Evolutionary conservation across 306 rosid genomes (phyloP).

Genomic region (Argentina anserina): DNA sequence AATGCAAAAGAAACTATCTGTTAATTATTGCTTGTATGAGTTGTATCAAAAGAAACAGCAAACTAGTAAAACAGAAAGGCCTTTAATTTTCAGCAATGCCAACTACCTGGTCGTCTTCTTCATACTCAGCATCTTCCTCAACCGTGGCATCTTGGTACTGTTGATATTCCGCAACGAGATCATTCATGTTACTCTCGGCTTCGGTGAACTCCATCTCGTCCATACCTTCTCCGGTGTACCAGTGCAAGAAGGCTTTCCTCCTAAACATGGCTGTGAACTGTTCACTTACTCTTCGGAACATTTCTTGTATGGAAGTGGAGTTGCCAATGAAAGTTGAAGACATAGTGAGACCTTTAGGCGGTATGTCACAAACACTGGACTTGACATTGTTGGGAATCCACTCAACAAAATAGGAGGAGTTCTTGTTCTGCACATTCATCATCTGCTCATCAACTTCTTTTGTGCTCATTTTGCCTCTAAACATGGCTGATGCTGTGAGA

Average conservation of each 20-base stretch:
- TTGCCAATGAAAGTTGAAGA: constrained; percentile 73
- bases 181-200: constrained; percentile 79
- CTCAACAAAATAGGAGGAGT: constrained; percentile 67
- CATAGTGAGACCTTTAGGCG: constrained; percentile 59
- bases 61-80: constrained; percentile 16
- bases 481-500: constrained; percentile 71
- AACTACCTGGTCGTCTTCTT: constrained; percentile 32
- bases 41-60: constrained; percentile 32
- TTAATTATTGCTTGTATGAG: constrained; percentile 27
- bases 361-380: constrained; percentile 74
- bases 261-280: constrained; percentile 81
- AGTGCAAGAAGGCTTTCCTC: constrained; percentile 83
- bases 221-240: constrained; percentile 81
- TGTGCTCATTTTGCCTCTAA: constrained; percentile 71
- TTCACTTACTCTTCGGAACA: constrained; percentile 76
- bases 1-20: constrained; percentile 6
- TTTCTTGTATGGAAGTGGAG: constrained; percentile 74
- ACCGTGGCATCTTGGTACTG: constrained; percentile 66
- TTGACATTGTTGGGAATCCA: constrained; percentile 82
- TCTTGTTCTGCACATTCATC: constrained; percentile 67
- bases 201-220: constrained; percentile 74
- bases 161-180: constrained; percentile 75
- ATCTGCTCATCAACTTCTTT: constrained; percentile 64
- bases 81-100: constrained; percentile 44
- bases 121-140: constrained; percentile 43